Evolutionary conservation across 495 filamentous ascomycete genomes (phyloP).

Genomic region (Neurospora hispaniola): DNA sequence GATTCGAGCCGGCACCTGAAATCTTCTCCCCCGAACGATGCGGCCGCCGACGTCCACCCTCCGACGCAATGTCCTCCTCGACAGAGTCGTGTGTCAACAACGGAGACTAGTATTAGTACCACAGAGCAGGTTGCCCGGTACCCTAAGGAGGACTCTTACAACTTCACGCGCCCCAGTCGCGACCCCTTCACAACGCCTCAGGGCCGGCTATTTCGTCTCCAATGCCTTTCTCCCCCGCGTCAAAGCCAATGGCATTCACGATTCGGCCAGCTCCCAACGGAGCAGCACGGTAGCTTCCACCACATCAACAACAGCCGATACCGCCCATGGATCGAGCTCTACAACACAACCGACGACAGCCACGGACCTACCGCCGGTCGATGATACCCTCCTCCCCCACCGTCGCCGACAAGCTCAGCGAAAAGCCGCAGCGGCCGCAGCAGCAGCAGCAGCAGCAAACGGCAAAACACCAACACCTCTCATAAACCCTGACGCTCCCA

Average conservation of each 20-base stretch:
- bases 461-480: not conserved
- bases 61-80: constrained; percentile 9
- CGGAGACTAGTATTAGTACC: not conserved
- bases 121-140: not conserved
- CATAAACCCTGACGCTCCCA: constrained; percentile 9
- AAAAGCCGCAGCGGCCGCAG: constrained; percentile 8
- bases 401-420: constrained; percentile 30
- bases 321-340: constrained; percentile 1
- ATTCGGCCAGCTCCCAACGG: constrained; percentile 1
- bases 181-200: constrained; percentile 17
- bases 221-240: constrained; percentile 24
- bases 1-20: constrained; percentile 20
- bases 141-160: constrained; percentile 15
- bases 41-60: constrained; percentile 21
- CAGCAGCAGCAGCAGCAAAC: not conserved
- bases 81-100: not conserved
- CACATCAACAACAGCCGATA: constrained; percentile 5
- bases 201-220: constrained; percentile 32
- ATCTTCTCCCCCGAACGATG: constrained; percentile 11
- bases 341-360: not conserved
- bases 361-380: constrained; percentile 2
- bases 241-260: constrained; percentile 12
- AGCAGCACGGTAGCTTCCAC: not conserved
- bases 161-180: constrained; percentile 7
- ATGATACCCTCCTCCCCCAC: constrained; percentile 28